Evolutionary conservation across 2,329 filamentous ascomycete genomes (phyloP).

Genomic region (Pseudopyrenochaeta lycopersici): DNA sequence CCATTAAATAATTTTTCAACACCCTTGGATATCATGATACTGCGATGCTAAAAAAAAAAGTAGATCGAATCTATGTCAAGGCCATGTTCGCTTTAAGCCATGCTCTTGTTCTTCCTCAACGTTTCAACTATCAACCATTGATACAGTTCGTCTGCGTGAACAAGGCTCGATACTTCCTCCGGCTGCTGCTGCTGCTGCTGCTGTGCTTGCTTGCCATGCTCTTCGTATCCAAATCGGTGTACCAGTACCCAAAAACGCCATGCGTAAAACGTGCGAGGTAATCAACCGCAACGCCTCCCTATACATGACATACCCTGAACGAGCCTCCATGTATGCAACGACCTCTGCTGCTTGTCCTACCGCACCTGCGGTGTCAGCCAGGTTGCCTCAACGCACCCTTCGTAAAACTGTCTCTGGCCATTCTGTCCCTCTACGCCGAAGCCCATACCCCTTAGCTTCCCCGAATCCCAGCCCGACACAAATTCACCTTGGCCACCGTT

Average conservation of each 20-base stretch:
- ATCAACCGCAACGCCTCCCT: conserved; percentile 36
- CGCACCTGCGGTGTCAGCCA: conserved; percentile 49
- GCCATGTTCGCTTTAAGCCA: too few species aligned
- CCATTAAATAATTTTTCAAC: not conserved
- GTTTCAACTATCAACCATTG: too few species aligned
- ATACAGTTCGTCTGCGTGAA: too few species aligned
- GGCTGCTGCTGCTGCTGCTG: too few species aligned
- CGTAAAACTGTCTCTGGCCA: conserved; percentile 39
- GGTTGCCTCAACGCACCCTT: conserved; percentile 47
- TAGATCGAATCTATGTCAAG: not conserved
- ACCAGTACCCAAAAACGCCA: conserved; percentile 35
- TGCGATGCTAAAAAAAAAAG: not conserved
- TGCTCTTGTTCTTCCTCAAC: too few species aligned
- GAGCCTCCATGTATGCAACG: conserved; percentile 6
- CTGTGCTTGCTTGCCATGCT: not conserved
- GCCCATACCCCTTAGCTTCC: conserved; percentile 46
- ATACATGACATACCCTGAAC: conserved; percentile 17
- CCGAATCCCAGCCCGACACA: conserved; percentile 50
- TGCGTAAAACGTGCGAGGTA: conserved; percentile 27
- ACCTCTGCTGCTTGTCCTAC: conserved; percentile 11
- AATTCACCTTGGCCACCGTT: conserved; percentile 48
- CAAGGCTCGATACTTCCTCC: too few species aligned
- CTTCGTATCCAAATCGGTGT: conserved; percentile 11
- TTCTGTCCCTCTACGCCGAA: conserved; percentile 46
- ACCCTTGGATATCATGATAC: not conserved